These are phyloP conservation scores for Coniochaeta hoffmannii DNA, from an alignment of 2,329 filamentous ascomycete genomes.

Conservation along the genomic window DNA sequence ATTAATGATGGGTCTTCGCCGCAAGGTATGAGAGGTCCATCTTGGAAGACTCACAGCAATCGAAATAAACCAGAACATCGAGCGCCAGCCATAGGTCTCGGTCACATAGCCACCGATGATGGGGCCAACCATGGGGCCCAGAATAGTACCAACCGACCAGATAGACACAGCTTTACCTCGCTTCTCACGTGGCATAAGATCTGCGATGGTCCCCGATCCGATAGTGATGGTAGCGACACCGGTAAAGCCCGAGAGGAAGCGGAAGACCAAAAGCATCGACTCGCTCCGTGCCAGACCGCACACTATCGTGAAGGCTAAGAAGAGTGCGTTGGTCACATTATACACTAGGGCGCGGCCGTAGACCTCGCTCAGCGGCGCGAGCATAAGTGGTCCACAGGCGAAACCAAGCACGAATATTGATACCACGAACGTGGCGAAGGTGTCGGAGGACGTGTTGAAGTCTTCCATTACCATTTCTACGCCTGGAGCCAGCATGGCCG, in stretches of 20 bases:
- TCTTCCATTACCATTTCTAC: slow-evolving; percentile 41
- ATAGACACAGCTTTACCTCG: slow-evolving; percentile 41
- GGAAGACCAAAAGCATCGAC: slow-evolving; percentile 35
- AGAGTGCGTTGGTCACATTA: slow-evolving; percentile 29
- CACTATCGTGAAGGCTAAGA: slow-evolving; percentile 57
- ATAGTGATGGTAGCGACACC: slow-evolving; percentile 36
- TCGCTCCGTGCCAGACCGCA: slow-evolving; percentile 51
- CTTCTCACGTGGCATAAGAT: slow-evolving; percentile 36
- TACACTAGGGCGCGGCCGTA: slow-evolving; percentile 33
- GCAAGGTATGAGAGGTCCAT: too few relatives aligned
- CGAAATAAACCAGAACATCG: slow-evolving; percentile 40
- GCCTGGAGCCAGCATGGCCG: slow-evolving; percentile 50
- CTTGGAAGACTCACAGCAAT: slow-evolving; percentile 29
- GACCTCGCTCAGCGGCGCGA: slow-evolving; percentile 40
- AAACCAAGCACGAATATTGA: slow-evolving; percentile 51
- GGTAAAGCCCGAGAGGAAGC: slow-evolving; percentile 35
- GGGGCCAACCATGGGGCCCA: slow-evolving; percentile 40
- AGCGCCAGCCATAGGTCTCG: slow-evolving; percentile 35
- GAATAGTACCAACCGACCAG: slow-evolving; percentile 38
- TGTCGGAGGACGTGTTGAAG: slow-evolving; percentile 35
- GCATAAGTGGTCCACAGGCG: slow-evolving; percentile 37
- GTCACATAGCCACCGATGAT: slow-evolving; percentile 30
- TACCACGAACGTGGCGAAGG: slow-evolving; percentile 43
- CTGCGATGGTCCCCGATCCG: slow-evolving; percentile 42
- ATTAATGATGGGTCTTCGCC: too few relatives aligned